phyloP scores from a whole-genome alignment of 345 rosid species.

The Lepidium didymum region DNA sequence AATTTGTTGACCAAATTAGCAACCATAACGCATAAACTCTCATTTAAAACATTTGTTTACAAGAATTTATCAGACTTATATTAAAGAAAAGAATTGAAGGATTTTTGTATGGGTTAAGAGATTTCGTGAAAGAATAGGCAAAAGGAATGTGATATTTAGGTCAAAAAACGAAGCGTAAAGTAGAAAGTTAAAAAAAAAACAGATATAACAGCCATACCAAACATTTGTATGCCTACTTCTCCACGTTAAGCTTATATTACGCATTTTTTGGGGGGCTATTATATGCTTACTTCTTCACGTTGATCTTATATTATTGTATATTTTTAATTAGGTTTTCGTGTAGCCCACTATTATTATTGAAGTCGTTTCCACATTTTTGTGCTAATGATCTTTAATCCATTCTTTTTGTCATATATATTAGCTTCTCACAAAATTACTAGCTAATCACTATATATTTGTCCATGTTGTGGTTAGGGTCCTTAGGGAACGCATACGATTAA shows the following conservation, averaged over 20 bases:
- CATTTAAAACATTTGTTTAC: not conserved
- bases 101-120: not conserved
- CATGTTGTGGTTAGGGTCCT: too few species aligned
- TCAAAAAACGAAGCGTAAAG: constrained; percentile 16
- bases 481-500: not conserved
- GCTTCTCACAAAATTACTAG: not conserved
- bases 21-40: not conserved
- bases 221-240: constrained; percentile 18
- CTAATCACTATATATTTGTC: not conserved
- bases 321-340: constrained; percentile 24
- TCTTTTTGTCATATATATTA: not conserved
- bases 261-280: constrained; percentile 5
- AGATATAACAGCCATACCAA: constrained; percentile 30
- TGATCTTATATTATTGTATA: constrained; percentile 5
- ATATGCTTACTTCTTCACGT: constrained; percentile 21
- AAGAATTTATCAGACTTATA: not conserved
- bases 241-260: constrained; percentile 23
- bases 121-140: constrained; percentile 18
- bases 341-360: constrained; percentile 2
- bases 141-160: not conserved
- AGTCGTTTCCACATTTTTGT: constrained; percentile 17
- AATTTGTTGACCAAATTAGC: constrained; percentile 10
- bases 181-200: constrained; percentile 20
- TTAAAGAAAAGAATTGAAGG: not conserved
- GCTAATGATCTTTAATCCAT: not conserved